Conservation (phyloP, 2,329 filamentous ascomycete species). For the Didymella sp. region DNA sequence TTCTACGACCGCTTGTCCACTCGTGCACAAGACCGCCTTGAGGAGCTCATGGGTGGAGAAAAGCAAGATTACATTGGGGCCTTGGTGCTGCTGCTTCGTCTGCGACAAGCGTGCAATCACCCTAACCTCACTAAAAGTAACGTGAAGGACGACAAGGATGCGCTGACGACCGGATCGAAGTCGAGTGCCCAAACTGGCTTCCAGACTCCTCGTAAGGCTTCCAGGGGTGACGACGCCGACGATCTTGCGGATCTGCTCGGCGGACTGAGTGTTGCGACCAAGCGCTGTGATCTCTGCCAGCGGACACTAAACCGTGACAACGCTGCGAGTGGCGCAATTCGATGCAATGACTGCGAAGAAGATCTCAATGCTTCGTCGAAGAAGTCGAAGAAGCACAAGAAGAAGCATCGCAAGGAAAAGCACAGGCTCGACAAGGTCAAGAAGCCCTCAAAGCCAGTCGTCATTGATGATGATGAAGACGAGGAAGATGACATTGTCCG, state of each 20-base stretch:
- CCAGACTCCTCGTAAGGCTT: conserved; percentile 50
- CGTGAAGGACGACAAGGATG: conserved; percentile 86
- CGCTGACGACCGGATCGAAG: conserved; percentile 68
- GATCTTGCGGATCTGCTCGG: conserved; percentile 86
- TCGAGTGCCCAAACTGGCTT: conserved; percentile 48
- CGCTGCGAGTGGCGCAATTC: conserved; percentile 58
- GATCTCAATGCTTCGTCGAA: conserved; percentile 69
- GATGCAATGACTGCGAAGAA: conserved; percentile 76
- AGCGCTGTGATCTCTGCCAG: conserved; percentile 85
- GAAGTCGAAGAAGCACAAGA: conserved; percentile 47
- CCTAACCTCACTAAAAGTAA: conserved; percentile 86
- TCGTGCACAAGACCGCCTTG: conserved; percentile 83
- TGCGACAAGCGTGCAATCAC: conserved; percentile 95
- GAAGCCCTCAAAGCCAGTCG: conserved; percentile 52
- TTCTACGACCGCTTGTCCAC: conserved; percentile 87
- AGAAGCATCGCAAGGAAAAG: conserved; percentile 56
- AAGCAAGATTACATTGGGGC: conserved; percentile 92
- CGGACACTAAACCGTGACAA: conserved; percentile 68
- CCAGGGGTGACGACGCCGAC: conserved; percentile 72
- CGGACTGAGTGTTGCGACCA: conserved; percentile 77
- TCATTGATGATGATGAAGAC: conserved; percentile 34
- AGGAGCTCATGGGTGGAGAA: conserved; percentile 83
- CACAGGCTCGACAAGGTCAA: conserved; percentile 41
- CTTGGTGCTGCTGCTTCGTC: conserved; percentile 85
- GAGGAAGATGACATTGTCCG: conserved; percentile 26